Evolutionary conservation across 768 basidiomycete species (phyloP), one percentile per base, ranked within the genome.

Genomic region (Daedaleopsis nitida): DNA sequence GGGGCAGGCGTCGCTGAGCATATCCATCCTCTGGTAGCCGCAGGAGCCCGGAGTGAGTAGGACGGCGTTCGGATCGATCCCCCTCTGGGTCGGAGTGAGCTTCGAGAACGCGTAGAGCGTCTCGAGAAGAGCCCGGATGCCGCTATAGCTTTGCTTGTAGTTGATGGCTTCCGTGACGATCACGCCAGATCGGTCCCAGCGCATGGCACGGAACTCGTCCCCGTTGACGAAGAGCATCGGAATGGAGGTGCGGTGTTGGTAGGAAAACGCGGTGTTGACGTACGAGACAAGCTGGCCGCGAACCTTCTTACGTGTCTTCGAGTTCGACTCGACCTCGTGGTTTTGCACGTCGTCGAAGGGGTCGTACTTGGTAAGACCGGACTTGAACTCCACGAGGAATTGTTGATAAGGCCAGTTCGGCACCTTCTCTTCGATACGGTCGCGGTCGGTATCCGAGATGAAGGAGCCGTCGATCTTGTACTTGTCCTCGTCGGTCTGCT

Each of bases 171-270:
- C 48, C 3, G 50, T 52, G 34, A 47, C 35, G 35, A 62, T 39
- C 23, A 44, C 19, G 17, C 60, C 60, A 5, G 60, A 52, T 1
- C 55, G n/a, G 51, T 62, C 60, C 55, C 55, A 62, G 12, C 60
- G 55, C 19, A 55, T 35, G 35, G 57, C 13, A 14, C 60, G 60
- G 21, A 48, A 21, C 14, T 17, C 23, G 0, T 42, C n/a, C 10
- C 55, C 55, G 38, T 38, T 38, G 5, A 62, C 44, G 10, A 57
- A 16, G 32, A 62, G 55, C 10, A 52, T 8, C 44, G 23, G 52
- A 44, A 57, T 32, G 1, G 49, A 48, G 8, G 49, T 56, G 47
- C 59, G 59, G 0, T 56, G 59, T 35, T 52, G 54, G 19, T n/a
- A 34, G 9, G 39, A 16, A 49, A 56, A 34, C 2, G 8, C 8